phyloP scores from a whole-genome alignment of 2,329 filamentous ascomycete genomes.

The Fusarium brachygibbosum region DNA sequence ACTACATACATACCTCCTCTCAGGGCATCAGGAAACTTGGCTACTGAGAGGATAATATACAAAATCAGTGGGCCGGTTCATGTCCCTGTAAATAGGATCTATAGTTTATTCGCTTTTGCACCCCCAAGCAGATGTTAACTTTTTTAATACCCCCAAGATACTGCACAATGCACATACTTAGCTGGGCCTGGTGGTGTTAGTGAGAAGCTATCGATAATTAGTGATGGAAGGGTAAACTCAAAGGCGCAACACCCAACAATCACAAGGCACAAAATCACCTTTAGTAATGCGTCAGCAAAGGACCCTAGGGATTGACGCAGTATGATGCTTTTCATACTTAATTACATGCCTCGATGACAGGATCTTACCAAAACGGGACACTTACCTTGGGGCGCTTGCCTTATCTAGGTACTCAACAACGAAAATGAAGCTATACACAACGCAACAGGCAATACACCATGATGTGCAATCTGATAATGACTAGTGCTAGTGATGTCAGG shows the following conservation, averaged over 20 bases:
- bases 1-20: not conserved
- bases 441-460: not conserved
- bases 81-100: not conserved
- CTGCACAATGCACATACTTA: not conserved
- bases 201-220: constrained; percentile 16
- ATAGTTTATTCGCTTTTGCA: not conserved
- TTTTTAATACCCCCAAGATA: not conserved
- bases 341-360: not conserved
- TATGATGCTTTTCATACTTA: not conserved
- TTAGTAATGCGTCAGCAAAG: not conserved
- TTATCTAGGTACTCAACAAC: not conserved
- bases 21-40: not conserved
- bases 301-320: not conserved
- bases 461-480: not conserved
- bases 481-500: not conserved
- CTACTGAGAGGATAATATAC: not conserved
- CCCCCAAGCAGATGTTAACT: not conserved
- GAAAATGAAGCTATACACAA: not conserved
- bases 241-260: constrained; percentile 2
- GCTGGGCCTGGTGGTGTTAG: not conserved
- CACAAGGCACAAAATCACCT: not conserved
- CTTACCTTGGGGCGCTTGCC: not conserved
- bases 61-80: not conserved
- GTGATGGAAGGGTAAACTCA: constrained; percentile 21
- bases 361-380: not conserved